phyloP scores from a whole-genome alignment of 805 yeast genomes.

The Zygosaccharomyces bisporus region DNA sequence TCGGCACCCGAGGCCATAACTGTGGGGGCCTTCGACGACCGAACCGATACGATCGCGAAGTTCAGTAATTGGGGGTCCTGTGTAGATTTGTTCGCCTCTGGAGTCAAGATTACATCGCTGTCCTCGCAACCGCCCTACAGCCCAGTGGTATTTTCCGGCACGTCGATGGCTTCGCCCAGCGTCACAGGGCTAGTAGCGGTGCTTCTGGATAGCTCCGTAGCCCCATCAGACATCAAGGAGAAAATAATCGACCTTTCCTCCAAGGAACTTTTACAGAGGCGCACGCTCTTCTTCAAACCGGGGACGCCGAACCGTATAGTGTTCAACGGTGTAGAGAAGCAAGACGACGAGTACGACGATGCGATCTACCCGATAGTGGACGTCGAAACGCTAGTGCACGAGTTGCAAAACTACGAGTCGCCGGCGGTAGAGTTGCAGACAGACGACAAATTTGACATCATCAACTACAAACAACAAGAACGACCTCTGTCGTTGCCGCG shows the following conservation, averaged over 20 bases:
- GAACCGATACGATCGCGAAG: conserved; percentile 61
- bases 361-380: conserved; percentile 27
- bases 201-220: conserved; percentile 49
- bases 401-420: conserved; percentile 15
- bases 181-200: conserved; percentile 65
- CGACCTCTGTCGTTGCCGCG: background rate
- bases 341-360: conserved; percentile 33
- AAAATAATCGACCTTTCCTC: conserved; percentile 46
- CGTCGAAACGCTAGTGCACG: conserved; percentile 22
- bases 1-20: conserved; percentile 68
- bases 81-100: conserved; percentile 82
- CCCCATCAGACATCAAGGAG: conserved; percentile 40
- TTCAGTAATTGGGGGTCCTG: conserved; percentile 95
- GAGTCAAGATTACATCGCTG: conserved; percentile 61
- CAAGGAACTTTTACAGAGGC: conserved; percentile 44
- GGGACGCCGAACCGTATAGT: conserved; percentile 60
- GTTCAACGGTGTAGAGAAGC: conserved; percentile 36
- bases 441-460: conserved; percentile 10
- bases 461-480: conserved; percentile 11
- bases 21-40: conserved; percentile 86
- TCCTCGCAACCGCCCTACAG: conserved; percentile 31
- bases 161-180: conserved; percentile 78
- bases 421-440: conserved; percentile 4
- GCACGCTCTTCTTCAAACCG: conserved; percentile 44
- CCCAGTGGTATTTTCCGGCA: conserved; percentile 52